Percentiles rank a stretch among this genome's conserved stretches.
Conservation (phyloP, 306 rosid species). For the Acacia crassicarpa region DNA sequence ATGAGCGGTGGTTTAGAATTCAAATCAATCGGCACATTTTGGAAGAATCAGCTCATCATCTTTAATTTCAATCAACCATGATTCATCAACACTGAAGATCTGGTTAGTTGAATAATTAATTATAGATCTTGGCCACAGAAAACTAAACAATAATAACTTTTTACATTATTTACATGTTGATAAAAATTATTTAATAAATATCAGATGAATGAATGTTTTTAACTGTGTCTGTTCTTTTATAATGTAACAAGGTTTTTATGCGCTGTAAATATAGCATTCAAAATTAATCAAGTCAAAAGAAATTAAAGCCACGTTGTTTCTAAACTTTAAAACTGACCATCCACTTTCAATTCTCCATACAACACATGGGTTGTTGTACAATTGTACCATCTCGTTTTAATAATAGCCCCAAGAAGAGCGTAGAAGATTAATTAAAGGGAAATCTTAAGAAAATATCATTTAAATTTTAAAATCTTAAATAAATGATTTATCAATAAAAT, state of each 20-base stretch:
- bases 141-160: not conserved
- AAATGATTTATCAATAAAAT: too few species aligned
- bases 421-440: too few species aligned
- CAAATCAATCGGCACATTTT: not conserved
- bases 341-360: not conserved
- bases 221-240: not conserved
- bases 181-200: too few species aligned
- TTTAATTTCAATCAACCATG: not conserved
- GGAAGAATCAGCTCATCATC: not conserved
- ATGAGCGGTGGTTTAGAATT: not conserved
- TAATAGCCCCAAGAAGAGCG: too few species aligned
- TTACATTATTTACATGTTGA: not conserved
- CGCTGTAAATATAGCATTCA: not conserved
- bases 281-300: too few species aligned
- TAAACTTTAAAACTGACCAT: not conserved
- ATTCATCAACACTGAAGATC: not conserved
- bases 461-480: too few species aligned
- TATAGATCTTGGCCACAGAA: not conserved
- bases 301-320: not conserved
- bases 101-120: not conserved
- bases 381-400: not conserved
- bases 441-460: too few species aligned
- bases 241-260: not conserved
- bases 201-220: not conserved
- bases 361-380: not conserved